These are phyloP conservation scores for Allium fistulosum DNA, from an alignment of 106 monocot species.

Conservation along the genomic window DNA sequence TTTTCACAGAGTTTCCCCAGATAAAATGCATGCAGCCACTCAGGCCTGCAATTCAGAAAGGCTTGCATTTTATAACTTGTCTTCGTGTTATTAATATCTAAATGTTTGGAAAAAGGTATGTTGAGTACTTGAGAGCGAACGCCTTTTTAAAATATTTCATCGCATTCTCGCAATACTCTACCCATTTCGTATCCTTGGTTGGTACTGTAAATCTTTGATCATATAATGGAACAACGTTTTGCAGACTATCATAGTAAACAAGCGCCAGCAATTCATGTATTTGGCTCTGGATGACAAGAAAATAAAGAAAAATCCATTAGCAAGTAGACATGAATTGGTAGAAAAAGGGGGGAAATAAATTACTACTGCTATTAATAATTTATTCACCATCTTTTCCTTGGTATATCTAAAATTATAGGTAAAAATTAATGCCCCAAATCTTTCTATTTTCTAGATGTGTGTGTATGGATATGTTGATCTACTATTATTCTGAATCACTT, in stretches of 20 bases:
- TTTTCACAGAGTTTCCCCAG: slow-evolving; percentile 96
- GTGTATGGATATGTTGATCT: too few relatives aligned
- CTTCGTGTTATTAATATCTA: too few relatives aligned
- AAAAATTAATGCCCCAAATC: too few relatives aligned
- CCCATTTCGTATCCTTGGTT: slow-evolving; percentile 69
- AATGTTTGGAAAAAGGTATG: slow-evolving; percentile 3
- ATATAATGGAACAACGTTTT: slow-evolving; percentile 96
- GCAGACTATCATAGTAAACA: slow-evolving; percentile 94
- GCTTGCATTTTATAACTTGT: too few relatives aligned
- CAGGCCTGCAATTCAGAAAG: slow-evolving; percentile 33
- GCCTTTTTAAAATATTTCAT: slow-evolving; percentile 94
- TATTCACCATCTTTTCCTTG: too few relatives aligned
- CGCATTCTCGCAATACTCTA: slow-evolving; percentile 65
- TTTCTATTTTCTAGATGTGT: too few relatives aligned
- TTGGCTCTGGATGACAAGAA: slow-evolving; percentile 39
- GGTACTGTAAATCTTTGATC: slow-evolving; percentile 78
- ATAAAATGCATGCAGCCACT: slow-evolving; percentile 95
- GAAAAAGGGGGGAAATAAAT: background rate
- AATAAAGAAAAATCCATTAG: background rate
- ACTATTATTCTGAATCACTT: too few relatives aligned
- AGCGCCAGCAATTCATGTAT: slow-evolving; percentile 88
- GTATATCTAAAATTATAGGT: too few relatives aligned
- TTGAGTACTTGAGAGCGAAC: slow-evolving; percentile 52
- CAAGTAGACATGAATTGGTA: background rate
- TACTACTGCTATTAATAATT: background rate